Evolutionary conservation across 164 flowering plant species (phyloP), one percentile per base, ranked within the genome.

Genomic region (Tinospora cordifolia): DNA sequence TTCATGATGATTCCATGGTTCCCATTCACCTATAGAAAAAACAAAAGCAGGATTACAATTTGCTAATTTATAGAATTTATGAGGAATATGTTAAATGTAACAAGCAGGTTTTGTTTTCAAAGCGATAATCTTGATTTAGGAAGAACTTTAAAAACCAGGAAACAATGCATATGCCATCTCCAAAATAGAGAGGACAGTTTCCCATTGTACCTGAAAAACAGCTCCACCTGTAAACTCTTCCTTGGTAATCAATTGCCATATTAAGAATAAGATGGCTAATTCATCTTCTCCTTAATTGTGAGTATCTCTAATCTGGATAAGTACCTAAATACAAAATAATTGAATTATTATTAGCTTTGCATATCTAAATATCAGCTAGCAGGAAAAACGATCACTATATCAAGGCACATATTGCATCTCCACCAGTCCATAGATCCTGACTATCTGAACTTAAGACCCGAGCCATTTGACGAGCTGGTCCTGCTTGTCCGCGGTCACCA

Each of bases 1-100:
- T 91, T 94, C 93, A 94, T 91, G n/a, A n/a, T n/a, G n/a, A 97
- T 90, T 80, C 91, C 98, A 70, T 94, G 98, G 75, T 94, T 94
- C 54, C 98, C 98, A 69, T 91, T 90, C n/a, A 94, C 84, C 98
- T 91, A 70, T 14, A 70, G n/a, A n/a, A n/a, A n/a, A 58, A 59
- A 15, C 21, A 63, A 14, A 51, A 64, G 41, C 26, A 14, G 27
- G 63, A 63, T 24, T 25, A 49, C 17, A 22, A 51, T 17, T 19
- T 51, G 58, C 21, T 51, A n/a, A n/a, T 51, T 14, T 2, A 17
- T n/a, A 51, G 21, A 6, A n/a, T 17, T 51, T 15, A 51, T 6
- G n/a, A 51, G n/a, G n/a, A n/a, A n/a, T n/a, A n/a, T n/a, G n/a
- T n/a, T n/a, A n/a, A n/a, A n/a, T n/a, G n/a, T n/a, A n/a, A n/a